phyloP scores from a whole-genome alignment of 2,329 filamentous ascomycete genomes.

The Ophiostoma angusticollis region DNA sequence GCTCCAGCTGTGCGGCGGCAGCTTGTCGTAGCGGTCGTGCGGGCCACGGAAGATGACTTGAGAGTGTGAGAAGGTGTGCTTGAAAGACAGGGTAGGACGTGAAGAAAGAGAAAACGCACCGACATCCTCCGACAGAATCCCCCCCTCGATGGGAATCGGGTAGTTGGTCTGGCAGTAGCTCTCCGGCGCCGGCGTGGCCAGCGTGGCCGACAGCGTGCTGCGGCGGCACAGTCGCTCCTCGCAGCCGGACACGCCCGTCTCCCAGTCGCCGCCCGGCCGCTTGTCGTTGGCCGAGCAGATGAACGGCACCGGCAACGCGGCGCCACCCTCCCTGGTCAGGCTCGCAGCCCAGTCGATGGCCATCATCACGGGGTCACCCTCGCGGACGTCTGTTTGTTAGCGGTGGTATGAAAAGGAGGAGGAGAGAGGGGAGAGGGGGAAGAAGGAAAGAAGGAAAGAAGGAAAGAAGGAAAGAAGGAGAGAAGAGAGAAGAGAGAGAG shows the following conservation, averaged over 20 bases:
- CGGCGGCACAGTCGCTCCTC: constrained; percentile 64
- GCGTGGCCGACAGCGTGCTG: constrained; percentile 58
- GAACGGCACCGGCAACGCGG: constrained; percentile 42
- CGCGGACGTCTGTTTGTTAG: constrained; percentile 29
- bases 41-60: constrained; percentile 59
- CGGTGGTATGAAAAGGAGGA: too few species aligned
- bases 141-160: constrained; percentile 56
- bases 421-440: too few species aligned
- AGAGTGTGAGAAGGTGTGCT: neutral
- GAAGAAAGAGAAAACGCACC: constrained; percentile 25
- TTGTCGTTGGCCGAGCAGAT: constrained; percentile 67
- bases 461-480: too few species aligned
- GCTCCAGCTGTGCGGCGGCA: constrained; percentile 38
- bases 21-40: constrained; percentile 49
- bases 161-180: constrained; percentile 43
- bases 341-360: constrained; percentile 42
- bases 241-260: constrained; percentile 45
- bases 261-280: constrained; percentile 68
- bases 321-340: constrained; percentile 25
- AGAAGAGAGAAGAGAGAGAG: too few species aligned
- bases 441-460: too few species aligned
- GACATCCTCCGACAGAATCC: constrained; percentile 56
- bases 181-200: constrained; percentile 46
- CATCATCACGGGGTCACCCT: constrained; percentile 46
- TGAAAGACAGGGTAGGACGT: neutral